These are phyloP conservation scores for Solanum tacnaense DNA, from an alignment of 257 asterid species.

Conservation along the genomic window DNA sequence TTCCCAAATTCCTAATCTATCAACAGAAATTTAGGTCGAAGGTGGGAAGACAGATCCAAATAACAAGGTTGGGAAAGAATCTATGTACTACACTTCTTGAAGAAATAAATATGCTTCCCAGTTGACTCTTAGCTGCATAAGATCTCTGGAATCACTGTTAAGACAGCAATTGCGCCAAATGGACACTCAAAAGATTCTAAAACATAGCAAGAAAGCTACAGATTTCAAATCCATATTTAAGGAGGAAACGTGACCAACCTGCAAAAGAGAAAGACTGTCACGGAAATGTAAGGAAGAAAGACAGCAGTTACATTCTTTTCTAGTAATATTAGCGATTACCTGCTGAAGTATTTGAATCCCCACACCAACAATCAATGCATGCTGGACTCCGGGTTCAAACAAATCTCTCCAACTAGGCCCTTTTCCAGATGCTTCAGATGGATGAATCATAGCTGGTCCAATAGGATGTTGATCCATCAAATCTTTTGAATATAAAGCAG, in stretches of 20 bases:
- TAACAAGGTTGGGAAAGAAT: background rate
- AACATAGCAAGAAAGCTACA: background rate
- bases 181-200: background rate
- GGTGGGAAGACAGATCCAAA: background rate
- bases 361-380: constrained; percentile 53
- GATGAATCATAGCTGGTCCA: constrained; percentile 39
- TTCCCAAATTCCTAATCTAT: background rate
- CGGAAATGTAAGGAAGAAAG: background rate
- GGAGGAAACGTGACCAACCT: background rate
- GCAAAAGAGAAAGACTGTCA: background rate
- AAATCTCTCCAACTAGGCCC: constrained; percentile 36
- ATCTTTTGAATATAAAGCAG: constrained; percentile 34
- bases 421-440: constrained; percentile 28
- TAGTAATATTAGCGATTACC: constrained; percentile 19
- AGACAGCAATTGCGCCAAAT: background rate
- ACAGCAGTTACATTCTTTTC: background rate
- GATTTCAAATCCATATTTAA: background rate
- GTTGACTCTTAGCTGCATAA: background rate
- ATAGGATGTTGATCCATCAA: constrained; percentile 30
- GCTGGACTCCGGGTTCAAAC: constrained; percentile 57
- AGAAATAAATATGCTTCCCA: background rate
- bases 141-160: background rate
- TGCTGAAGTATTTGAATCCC: constrained; percentile 65
- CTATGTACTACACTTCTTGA: background rate
- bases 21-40: background rate